Evolutionary conservation across 129 eudicot genomes (phyloP), one percentile per base, ranked within the genome.

Genomic region (Flaveria sonorensis): DNA sequence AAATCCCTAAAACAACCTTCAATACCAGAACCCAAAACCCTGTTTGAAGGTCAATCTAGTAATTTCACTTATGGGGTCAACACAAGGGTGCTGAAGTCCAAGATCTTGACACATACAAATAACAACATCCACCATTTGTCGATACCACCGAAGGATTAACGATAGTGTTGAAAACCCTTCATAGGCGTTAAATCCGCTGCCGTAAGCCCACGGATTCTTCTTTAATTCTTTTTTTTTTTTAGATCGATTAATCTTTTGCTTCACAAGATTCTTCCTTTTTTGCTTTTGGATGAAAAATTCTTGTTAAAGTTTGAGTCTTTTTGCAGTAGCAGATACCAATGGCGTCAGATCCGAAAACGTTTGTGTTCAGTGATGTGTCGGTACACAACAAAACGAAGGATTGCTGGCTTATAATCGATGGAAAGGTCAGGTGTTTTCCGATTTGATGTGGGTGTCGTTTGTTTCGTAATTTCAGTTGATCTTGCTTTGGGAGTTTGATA

Each of bases 341-440:
- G 98, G 92, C 87, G 68, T 82, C 98, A 52, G 96, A 88, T 88
- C 84, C 79, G 62, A 93, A 93, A 79, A 67, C 77, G 32, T 85
- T 77, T 63, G 7, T 68, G 45, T 93, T 88, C 70, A 96, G 84
- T 23, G 98, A 93, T 19, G 91, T 90, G 39, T 62, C 83, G 8
- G 79, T 85, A 79, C 98, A 93, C 84, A 87, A 88, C 87, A 84
- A 81, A 68, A 90, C 91, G 48, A 90, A 90, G 80, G 98, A 93
- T 72, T 93, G 98, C 70, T 93, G 98, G 98, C 87, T 93, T 10
- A 64, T 93, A 9, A 88, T 93, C 40, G 71, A 84, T 10, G 98
- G 97, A 81, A 93, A 93, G 97, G 98, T 93, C 32, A 56, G 88
- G 81, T 88, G 83, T 46, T 51, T 67, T 65, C 12, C 19, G 15